phyloP scores from a whole-genome alignment of 2,329 filamentous ascomycete species.

The Sarocladium kiliense region DNA sequence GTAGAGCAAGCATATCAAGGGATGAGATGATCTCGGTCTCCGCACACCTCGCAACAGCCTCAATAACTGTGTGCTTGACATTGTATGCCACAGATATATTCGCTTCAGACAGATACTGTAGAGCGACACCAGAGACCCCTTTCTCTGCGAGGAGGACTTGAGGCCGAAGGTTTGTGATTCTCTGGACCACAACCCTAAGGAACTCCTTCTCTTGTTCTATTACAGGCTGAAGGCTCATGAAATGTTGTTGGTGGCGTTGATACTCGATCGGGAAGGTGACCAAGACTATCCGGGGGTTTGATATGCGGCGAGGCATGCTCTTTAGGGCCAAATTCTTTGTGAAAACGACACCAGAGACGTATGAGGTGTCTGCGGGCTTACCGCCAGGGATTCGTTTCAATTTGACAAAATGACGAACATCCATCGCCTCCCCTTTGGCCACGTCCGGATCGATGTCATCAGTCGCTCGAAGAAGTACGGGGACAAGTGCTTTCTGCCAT shows the following conservation, averaged over 20 bases:
- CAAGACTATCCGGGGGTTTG: conserved; percentile 80
- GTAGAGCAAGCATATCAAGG: conserved; percentile 79
- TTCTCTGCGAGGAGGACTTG: conserved; percentile 88
- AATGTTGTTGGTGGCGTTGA: conserved; percentile 78
- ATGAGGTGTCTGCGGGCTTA: conserved; percentile 85
- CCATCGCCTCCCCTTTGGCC: conserved; percentile 86
- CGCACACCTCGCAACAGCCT: conserved; percentile 88
- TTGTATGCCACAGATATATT: conserved; percentile 94
- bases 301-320: conserved; percentile 86
- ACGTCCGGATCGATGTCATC: conserved; percentile 95
- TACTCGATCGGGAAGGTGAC: conserved; percentile 96
- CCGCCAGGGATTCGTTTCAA: conserved; percentile 94
- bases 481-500: conserved; percentile 88
- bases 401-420: conserved; percentile 96
- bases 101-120: conserved; percentile 81
- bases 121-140: conserved; percentile 83
- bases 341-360: conserved; percentile 94
- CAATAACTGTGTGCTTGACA: conserved; percentile 91
- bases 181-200: conserved; percentile 81
- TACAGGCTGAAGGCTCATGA: conserved; percentile 96
- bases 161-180: conserved; percentile 80
- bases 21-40: conserved; percentile 92
- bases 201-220: conserved; percentile 97
- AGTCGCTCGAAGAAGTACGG: conserved; percentile 83
- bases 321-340: conserved; percentile 96